These are phyloP conservation scores for Coniosporium apollinis DNA, from an alignment of 495 filamentous ascomycete species.

Conservation along the genomic window DNA sequence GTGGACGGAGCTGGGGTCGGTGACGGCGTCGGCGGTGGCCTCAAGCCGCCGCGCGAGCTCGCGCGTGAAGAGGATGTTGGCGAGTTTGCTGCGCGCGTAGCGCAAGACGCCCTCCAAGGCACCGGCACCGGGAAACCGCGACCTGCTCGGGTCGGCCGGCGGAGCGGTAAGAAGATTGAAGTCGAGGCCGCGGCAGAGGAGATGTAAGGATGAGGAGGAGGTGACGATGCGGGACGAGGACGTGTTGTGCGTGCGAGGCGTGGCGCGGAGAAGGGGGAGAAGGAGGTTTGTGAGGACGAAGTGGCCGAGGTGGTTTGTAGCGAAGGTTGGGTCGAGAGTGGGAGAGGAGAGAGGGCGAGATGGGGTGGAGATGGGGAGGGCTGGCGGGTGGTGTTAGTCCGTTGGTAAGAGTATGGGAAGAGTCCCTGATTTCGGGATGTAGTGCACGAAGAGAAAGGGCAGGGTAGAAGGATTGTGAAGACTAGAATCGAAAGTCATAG, in stretches of 20 bases:
- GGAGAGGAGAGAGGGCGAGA: background rate
- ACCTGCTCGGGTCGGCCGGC: slow-evolving; percentile 11
- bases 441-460: no score
- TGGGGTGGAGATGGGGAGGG: background rate
- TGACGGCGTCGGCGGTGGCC: no score
- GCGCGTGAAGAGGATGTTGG: slow-evolving; percentile 27
- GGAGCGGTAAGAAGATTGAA: slow-evolving; percentile 14
- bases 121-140: background rate
- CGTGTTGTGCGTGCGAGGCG: slow-evolving; percentile 7
- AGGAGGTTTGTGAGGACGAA: slow-evolving; percentile 22
- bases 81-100: slow-evolving; percentile 28
- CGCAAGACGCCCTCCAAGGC: slow-evolving; percentile 11
- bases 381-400: background rate
- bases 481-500: no score
- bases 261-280: slow-evolving; percentile 19
- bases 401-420: no score
- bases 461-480: no score
- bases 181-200: slow-evolving; percentile 13
- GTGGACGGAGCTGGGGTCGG: no score
- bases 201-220: slow-evolving; percentile 20
- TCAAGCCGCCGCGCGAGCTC: slow-evolving; percentile 19
- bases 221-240: slow-evolving; percentile 19
- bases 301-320: slow-evolving; percentile 27
- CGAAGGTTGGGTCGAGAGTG: slow-evolving; percentile 11
- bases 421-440: no score